Evolutionary conservation across 1,284 basidiomycete genomes (phyloP).

Genomic region (Fomitopsis schrenkii): DNA sequence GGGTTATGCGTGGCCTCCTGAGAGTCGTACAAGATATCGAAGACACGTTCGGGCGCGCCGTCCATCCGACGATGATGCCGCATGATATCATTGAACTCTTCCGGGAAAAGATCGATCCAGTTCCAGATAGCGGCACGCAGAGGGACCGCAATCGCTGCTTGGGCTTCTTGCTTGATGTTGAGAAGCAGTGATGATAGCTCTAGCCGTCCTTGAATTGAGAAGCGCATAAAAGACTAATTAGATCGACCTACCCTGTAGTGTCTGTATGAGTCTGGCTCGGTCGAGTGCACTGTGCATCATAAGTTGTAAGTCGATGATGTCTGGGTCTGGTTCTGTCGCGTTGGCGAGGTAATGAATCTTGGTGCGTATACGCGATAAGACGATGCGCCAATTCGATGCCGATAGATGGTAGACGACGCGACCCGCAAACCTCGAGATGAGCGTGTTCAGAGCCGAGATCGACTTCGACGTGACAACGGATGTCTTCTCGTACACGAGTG

Average conservation of each 20-base stretch:
- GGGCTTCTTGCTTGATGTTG: slow-evolving; percentile 77
- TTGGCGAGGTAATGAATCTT: slow-evolving; percentile 67
- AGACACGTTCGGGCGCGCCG: slow-evolving; percentile 79
- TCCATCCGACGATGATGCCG: slow-evolving; percentile 65
- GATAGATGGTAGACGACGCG: slow-evolving; percentile 87
- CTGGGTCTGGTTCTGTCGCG: slow-evolving; percentile 49
- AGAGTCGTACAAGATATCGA: slow-evolving; percentile 67
- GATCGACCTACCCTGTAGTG: slow-evolving; percentile 53
- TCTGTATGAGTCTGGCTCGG: slow-evolving; percentile 55
- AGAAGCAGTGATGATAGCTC: slow-evolving; percentile 84
- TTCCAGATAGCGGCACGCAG: slow-evolving; percentile 87
- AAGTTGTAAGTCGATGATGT: slow-evolving; percentile 72
- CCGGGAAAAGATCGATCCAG: slow-evolving; percentile 83
- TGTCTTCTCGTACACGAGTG: slow-evolving; percentile 61
- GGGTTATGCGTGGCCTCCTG: slow-evolving; percentile 53
- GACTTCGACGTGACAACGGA: slow-evolving; percentile 59
- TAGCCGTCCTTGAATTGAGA: slow-evolving; percentile 20
- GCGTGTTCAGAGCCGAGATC: slow-evolving; percentile 49
- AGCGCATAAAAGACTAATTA: slow-evolving; percentile 2
- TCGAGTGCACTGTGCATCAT: slow-evolving; percentile 73
- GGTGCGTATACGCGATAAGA: slow-evolving; percentile 69
- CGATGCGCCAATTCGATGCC: slow-evolving; percentile 85
- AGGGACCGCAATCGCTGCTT: slow-evolving; percentile 69
- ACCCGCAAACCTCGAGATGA: slow-evolving; percentile 68
- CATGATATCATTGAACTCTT: slow-evolving; percentile 77